Percentiles rank a stretch among this genome's conserved stretches.
These are phyloP conservation scores for Papiliotrema terrestris DNA, from an alignment of 1,284 basidiomycete species.

Conservation along the genomic window DNA sequence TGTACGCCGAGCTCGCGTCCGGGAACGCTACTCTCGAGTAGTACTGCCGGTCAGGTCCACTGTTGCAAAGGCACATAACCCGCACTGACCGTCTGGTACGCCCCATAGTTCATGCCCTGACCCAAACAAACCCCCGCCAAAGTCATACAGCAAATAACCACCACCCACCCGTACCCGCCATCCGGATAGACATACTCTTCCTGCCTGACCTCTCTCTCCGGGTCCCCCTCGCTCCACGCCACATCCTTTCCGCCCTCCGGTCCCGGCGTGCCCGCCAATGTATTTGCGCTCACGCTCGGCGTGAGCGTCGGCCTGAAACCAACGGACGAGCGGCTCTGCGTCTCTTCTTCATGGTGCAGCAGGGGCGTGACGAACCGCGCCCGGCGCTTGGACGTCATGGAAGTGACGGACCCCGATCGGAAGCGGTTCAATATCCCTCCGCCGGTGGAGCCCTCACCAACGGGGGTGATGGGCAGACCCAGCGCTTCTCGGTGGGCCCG, in stretches of 20 bases:
- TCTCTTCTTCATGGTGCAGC: constrained; percentile 9
- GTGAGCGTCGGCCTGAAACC: neutral
- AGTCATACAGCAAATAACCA: constrained; percentile 29
- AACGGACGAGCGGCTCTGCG: neutral
- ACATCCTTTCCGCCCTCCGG: neutral
- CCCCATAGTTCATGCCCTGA: constrained; percentile 35
- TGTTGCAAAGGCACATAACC: too few relatives aligned
- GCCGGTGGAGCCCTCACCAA: neutral
- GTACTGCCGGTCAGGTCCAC: constrained; percentile 13
- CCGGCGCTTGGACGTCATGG: constrained; percentile 2
- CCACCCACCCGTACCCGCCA: constrained; percentile 42
- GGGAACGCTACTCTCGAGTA: constrained; percentile 21
- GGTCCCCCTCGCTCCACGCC: neutral
- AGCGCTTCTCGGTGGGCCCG: constrained; percentile 4
- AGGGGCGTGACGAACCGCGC: constrained; percentile 6
- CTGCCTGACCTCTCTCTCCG: neutral
- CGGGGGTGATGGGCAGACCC: neutral
- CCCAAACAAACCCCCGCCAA: constrained; percentile 28
- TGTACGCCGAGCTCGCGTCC: constrained; percentile 14
- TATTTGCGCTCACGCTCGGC: neutral
- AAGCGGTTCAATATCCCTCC: constrained; percentile 15
- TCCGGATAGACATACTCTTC: constrained; percentile 27
- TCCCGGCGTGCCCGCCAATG: neutral
- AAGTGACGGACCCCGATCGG: constrained; percentile 9
- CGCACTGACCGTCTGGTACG: constrained; percentile 27